These are phyloP conservation scores for Heracleum sosnowskyi DNA, from an alignment of 129 eudicot species.

Conservation along the genomic window DNA sequence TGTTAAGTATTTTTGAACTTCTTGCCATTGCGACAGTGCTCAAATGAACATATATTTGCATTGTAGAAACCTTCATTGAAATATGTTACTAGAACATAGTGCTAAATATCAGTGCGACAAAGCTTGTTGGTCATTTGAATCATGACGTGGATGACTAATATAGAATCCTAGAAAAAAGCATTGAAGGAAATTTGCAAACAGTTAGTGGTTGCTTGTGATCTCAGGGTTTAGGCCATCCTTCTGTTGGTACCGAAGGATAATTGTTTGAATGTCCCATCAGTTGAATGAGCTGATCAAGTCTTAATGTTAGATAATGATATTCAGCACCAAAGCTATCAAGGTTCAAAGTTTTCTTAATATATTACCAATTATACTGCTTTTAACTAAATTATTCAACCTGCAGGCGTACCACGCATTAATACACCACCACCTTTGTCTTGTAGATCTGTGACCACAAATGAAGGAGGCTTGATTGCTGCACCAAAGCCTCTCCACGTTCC, in stretches of 20 bases:
- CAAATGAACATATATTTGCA: neutral
- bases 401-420: constrained; percentile 93
- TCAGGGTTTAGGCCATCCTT: too few species aligned
- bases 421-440: constrained; percentile 77
- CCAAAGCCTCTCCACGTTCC: constrained; percentile 89
- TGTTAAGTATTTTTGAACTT: neutral
- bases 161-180: neutral
- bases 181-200: neutral
- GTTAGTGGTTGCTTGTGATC: neutral
- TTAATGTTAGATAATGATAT: neutral
- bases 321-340: neutral
- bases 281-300: neutral
- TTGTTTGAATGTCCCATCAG: too few species aligned
- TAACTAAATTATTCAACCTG: constrained; percentile 14
- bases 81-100: neutral
- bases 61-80: neutral
- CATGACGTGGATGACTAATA: neutral
- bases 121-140: neutral
- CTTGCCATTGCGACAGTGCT: neutral
- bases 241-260: too few species aligned
- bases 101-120: neutral
- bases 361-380: neutral
- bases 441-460: constrained; percentile 27
- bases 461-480: constrained; percentile 53
- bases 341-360: too few species aligned